Base-by-base conservation (phyloP, 2,329 filamentous ascomycete genomes). In the Aspergillus sergii region DNA sequence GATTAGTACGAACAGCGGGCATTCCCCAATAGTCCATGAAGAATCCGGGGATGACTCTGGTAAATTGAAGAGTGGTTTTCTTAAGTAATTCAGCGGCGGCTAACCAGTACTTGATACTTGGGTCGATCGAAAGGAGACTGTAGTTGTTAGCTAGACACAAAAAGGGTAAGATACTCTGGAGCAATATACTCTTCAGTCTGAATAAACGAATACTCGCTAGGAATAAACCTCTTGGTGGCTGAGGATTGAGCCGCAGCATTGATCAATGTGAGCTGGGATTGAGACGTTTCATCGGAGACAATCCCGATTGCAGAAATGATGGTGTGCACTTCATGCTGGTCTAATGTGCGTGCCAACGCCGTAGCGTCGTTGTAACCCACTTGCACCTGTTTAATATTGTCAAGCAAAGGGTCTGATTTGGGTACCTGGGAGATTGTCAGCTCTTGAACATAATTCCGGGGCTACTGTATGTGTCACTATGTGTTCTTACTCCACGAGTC, bases 21-120 rank as follows among this genome's bases (percentile, higher is more conserved):
- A 75, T 72, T 39, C 77, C 80, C 69, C 72, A 83, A 67, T 82
- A 83, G 64, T 84, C 82, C 66, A 83, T 73, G 66, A 84, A 83
- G 61, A 77, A 80, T 4, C 82, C 82, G 26, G 75, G 79, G 36
- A 75, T 69, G 5, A 83, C 64, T 8, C 72, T 66, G 0, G 80
- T 82, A 57, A 72, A 79, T 57, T 81, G 71, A 2, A 83, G 72
- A 2, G 64, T 64, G 1, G 73, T 77, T 8, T 71, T 58, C 46
- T 75, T 65, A 16, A 81, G 69, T n/a, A 68, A 57, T n/a, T 71
- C 60, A 6, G 62, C 71, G 3, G 68, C 73, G 57, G 71, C 69
- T 3, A 73, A 66, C 68, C 70, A 74, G 58, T 67, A 73, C 61
- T 73, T 63, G n/a, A 75, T 76, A 54, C 68, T 75, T 4, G 73